These are phyloP conservation scores for Pseudonitzschia pungens DNA, from an alignment of 108 stramenopile species.

Conservation along the genomic window DNA sequence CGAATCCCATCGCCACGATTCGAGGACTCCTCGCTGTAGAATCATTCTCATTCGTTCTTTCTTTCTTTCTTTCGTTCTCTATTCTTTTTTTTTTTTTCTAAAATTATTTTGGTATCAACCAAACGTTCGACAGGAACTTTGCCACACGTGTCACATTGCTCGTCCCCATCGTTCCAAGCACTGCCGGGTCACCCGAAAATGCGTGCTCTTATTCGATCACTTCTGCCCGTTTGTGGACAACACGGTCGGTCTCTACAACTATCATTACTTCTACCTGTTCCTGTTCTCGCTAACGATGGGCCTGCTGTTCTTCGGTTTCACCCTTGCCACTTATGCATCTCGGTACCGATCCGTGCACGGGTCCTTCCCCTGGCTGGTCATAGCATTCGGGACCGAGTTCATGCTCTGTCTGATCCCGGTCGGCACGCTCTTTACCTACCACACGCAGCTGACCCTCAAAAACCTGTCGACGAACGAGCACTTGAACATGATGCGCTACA, in stretches of 20 bases:
- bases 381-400: constrained; percentile 64
- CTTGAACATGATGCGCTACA: constrained; percentile 72
- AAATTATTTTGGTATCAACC: too few relatives aligned
- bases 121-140: constrained; percentile 65
- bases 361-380: constrained; percentile 14
- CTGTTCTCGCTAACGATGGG: constrained; percentile 58
- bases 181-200: constrained; percentile 82
- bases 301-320: constrained; percentile 38
- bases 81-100: too few relatives aligned
- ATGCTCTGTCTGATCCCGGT: constrained; percentile 59
- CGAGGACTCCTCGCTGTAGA: too few relatives aligned
- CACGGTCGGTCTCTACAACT: constrained; percentile 94
- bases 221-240: constrained; percentile 98
- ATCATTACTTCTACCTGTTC: constrained; percentile 90
- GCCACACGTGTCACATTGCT: constrained; percentile 94
- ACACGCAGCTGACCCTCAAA: constrained; percentile 74
- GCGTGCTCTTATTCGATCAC: constrained; percentile 96
- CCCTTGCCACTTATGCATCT: constrained; percentile 52
- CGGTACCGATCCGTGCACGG: constrained; percentile 21
- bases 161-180: constrained; percentile 94
- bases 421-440: constrained; percentile 73
- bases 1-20: too few relatives aligned
- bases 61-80: neutral
- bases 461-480: constrained; percentile 98
- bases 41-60: neutral